Evolutionary conservation across 352 stramenopile species (phyloP), one percentile per base, ranked within the genome.

Genomic region (Globisporangium solare): DNA sequence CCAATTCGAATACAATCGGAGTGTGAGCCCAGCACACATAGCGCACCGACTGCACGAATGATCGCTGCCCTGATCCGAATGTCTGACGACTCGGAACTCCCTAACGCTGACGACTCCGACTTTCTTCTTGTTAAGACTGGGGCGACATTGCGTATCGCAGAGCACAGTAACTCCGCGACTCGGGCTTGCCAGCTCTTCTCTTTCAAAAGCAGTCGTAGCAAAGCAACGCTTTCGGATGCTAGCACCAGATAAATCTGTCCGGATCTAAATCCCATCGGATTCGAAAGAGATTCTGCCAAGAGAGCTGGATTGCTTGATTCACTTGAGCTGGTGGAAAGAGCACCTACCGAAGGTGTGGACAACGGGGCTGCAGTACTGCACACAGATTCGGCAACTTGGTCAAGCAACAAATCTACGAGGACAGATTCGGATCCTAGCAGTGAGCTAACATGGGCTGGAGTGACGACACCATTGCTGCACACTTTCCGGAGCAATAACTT

Each of bases 301-400:
- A 60, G 54, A 17, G 73, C 61, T 0, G 63, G 53, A 13, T 41
- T 63, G 10, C 60, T 67, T 48, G 60, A 49, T 32, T 75, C 71
- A 2, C 59, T 40, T 32, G 51, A 39, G 20, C 50, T 68, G 31
- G 54, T 77, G 18, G 67, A 59, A 15, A 71, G 62, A 15, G 80
- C 67, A 47, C 70, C 83, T 7, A 86, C 61, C n/a, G 72, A 61
- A 35, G 86, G 74, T 7, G 73, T 78, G 18, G 76, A 58, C 63
- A 90, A 69, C 11, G 83, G 79, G 42, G 83, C 75, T 18, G 77
- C 76, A 11, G 81, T 90, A 41, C 81, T 92, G 56, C 81, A 93
- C 17, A 95, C 76, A 0, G 86, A 92, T 41, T 95, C 86, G 6
- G 86, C 82, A 13, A 95, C 84, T 76, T 93, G 86, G 66, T 95